Evolutionary conservation across 2,329 filamentous ascomycete species (phyloP).

Genomic region (Xylaria sp.): DNA sequence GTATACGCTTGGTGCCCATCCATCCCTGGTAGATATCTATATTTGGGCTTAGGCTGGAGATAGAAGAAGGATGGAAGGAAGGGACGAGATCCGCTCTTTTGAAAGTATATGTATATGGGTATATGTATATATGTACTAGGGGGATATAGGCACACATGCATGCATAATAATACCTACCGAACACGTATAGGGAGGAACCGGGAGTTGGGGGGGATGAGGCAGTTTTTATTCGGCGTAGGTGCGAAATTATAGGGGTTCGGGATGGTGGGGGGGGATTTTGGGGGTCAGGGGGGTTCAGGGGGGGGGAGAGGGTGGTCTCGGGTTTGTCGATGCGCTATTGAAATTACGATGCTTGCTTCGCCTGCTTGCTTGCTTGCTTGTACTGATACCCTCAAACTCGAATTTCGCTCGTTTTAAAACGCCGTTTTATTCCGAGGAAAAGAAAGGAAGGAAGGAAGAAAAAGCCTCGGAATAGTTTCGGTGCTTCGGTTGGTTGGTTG

Average conservation of each 20-base stretch:
- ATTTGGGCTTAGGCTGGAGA: neutral
- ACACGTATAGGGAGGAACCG: too few species aligned
- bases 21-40: slow-evolving; percentile 1
- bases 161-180: too few species aligned
- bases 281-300: too few species aligned
- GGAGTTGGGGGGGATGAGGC: too few species aligned
- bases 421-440: neutral
- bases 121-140: neutral
- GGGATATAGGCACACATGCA: neutral
- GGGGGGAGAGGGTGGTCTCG: neutral
- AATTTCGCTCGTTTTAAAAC: slow-evolving; percentile 4
- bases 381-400: slow-evolving; percentile 18
- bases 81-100: neutral
- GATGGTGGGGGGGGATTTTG: too few species aligned
- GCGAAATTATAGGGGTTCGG: neutral
- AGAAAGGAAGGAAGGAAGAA: too few species aligned
- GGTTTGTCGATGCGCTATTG: slow-evolving; percentile 9
- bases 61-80: too few species aligned
- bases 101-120: neutral
- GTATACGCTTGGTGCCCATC: slow-evolving; percentile 1
- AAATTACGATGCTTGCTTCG: slow-evolving; percentile 13
- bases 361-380: neutral
- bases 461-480: neutral
- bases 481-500: neutral
- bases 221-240: too few species aligned